Percentiles rank a stretch among this genome's conserved stretches.
phyloP scores from a whole-genome alignment of 352 stramenopile genomes.

The Phytophthora sp. region DNA sequence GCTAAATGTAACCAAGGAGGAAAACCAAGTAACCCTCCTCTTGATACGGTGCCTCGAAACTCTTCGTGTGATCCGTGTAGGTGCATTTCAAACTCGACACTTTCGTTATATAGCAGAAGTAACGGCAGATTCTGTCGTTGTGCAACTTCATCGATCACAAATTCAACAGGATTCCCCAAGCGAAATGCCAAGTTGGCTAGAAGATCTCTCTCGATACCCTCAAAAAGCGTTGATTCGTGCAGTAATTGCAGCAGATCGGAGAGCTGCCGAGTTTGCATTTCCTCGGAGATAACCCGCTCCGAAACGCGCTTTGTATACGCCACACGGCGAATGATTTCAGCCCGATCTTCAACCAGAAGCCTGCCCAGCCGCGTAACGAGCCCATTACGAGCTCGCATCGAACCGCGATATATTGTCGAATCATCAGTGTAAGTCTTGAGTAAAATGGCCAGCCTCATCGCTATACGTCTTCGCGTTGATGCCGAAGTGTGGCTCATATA shows the following conservation, averaged over 20 bases:
- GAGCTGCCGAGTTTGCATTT: conserved; percentile 13
- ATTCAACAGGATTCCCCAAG: conserved; percentile 16
- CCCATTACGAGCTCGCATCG: conserved; percentile 13
- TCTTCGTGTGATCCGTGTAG: neutral
- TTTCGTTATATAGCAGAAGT: conserved; percentile 19
- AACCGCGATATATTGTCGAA: conserved; percentile 9
- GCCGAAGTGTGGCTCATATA: conserved; percentile 14
- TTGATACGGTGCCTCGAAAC: conserved; percentile 13
- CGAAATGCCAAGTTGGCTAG: conserved; percentile 30
- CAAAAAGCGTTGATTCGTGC: conserved; percentile 24
- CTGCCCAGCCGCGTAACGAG: conserved; percentile 30
- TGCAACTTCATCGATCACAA: conserved; percentile 1
- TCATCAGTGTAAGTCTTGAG: conserved; percentile 19
- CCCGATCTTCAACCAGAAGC: conserved; percentile 42
- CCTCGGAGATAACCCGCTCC: conserved; percentile 24
- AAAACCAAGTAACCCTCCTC: conserved; percentile 27
- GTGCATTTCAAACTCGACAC: conserved; percentile 25
- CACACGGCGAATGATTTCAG: conserved; percentile 40
- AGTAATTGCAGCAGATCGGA: conserved; percentile 23
- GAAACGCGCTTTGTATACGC: conserved; percentile 31
- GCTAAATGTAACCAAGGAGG: conserved; percentile 12
- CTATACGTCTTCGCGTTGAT: conserved; percentile 19
- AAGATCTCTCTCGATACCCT: conserved; percentile 16
- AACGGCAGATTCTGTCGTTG: conserved; percentile 12
- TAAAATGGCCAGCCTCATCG: conserved; percentile 18